These are phyloP conservation scores for Kodamaea sagamina DNA, from an alignment of 805 yeast genomes.

Conservation along the genomic window DNA sequence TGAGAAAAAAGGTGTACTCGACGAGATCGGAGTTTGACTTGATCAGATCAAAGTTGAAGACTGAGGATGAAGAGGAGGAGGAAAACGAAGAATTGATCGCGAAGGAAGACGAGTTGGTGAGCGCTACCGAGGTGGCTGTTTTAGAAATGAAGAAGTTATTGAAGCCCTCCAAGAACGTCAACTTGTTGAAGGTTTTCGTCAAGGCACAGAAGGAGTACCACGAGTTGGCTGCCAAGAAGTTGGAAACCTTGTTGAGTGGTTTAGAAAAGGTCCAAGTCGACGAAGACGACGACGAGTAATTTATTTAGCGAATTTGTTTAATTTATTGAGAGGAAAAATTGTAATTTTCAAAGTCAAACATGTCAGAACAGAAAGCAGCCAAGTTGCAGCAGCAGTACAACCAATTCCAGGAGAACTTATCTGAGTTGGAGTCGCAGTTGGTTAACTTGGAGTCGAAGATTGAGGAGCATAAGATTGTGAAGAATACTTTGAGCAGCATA, in stretches of 20 bases:
- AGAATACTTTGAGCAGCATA: conserved; percentile 39
- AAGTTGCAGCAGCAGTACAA: conserved; percentile 45
- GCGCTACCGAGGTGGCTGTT: conserved; percentile 78
- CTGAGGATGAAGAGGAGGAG: conserved; percentile 45
- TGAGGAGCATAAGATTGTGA: conserved; percentile 45
- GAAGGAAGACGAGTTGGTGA: conserved; percentile 76
- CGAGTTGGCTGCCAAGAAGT: conserved; percentile 37
- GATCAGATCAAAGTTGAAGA: conserved; percentile 53
- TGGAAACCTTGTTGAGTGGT: conserved; percentile 30
- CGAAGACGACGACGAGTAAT: conserved; percentile 36
- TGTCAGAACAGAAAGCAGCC: conserved; percentile 36
- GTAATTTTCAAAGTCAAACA: conserved; percentile 1
- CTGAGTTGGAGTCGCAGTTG: conserved; percentile 41
- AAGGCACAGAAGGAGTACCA: conserved; percentile 68
- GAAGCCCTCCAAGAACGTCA: conserved; percentile 64
- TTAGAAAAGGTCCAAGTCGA: conserved; percentile 37
- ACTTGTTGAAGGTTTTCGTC: conserved; percentile 64
- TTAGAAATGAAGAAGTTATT: conserved; percentile 72
- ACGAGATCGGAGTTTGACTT: conserved; percentile 73
- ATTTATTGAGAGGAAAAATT: conserved; percentile 1
- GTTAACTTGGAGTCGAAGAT: conserved; percentile 37
- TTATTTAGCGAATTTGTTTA: conserved; percentile 1
- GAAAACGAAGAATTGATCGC: conserved; percentile 54
- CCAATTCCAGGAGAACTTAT: conserved; percentile 38
- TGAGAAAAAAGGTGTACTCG: conserved; percentile 68